phyloP scores from a whole-genome alignment of 164 flowering plant genomes.

The Stephania cephalantha region DNA sequence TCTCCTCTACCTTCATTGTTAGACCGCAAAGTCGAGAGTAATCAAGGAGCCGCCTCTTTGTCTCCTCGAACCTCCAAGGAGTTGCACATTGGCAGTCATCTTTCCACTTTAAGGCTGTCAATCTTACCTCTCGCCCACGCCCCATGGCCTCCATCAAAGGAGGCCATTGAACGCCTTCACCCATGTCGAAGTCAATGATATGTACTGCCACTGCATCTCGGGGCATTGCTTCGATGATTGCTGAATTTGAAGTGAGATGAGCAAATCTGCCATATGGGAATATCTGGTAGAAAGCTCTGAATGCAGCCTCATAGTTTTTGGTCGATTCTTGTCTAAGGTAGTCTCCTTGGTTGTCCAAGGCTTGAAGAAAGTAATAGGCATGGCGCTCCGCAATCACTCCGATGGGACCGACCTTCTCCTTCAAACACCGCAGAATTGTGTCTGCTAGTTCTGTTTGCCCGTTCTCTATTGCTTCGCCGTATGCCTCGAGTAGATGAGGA shows the following conservation, averaged over 20 bases:
- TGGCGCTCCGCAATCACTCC: slow-evolving; percentile 42
- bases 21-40: slow-evolving; percentile 33
- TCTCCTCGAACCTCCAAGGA: slow-evolving; percentile 28
- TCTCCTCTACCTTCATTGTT: slow-evolving; percentile 35
- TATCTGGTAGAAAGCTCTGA: slow-evolving; percentile 39
- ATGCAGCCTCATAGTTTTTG: slow-evolving; percentile 35
- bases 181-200: slow-evolving; percentile 48
- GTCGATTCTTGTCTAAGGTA: slow-evolving; percentile 38
- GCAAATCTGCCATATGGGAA: slow-evolving; percentile 46
- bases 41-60: slow-evolving; percentile 33
- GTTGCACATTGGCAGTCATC: slow-evolving; percentile 7
- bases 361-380: slow-evolving; percentile 27
- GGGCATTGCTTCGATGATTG: slow-evolving; percentile 51
- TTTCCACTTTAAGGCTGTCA: slow-evolving; percentile 35
- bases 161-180: slow-evolving; percentile 63
- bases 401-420: slow-evolving; percentile 36
- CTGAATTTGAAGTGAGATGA: slow-evolving; percentile 43
- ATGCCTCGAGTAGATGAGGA: slow-evolving; percentile 44
- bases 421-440: slow-evolving; percentile 30
- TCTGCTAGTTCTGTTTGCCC: slow-evolving; percentile 35
- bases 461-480: slow-evolving; percentile 45
- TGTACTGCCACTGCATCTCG: slow-evolving; percentile 29
- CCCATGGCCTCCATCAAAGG: slow-evolving; percentile 39
- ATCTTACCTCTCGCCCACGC: slow-evolving; percentile 14
- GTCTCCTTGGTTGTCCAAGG: slow-evolving; percentile 21